Conservation (phyloP, 441 rosid species). For the Aquilaria agallochum region DNA sequence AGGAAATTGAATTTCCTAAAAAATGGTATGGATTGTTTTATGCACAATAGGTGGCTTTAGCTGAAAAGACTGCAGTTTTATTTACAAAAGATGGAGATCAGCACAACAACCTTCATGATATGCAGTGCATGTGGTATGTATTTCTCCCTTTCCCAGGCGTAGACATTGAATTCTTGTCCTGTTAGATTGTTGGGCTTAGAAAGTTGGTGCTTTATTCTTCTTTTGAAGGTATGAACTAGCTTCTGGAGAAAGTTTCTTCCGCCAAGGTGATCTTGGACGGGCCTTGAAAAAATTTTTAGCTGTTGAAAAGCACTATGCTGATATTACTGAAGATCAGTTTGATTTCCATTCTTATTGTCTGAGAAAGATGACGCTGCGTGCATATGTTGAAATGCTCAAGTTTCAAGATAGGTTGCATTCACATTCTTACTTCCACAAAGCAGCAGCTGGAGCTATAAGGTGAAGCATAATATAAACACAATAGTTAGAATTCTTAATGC, state of each 20-base stretch:
- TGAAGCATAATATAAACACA: conserved; percentile 16
- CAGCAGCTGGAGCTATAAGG: conserved; percentile 98
- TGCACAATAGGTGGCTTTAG: conserved; percentile 65
- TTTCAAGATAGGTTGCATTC: conserved; percentile 98
- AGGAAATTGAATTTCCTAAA: conserved; percentile 8
- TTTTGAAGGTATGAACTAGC: conserved; percentile 96
- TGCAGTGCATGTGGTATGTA: conserved; percentile 99
- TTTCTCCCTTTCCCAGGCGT: conserved; percentile 16
- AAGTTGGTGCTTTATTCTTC: conserved; percentile 6
- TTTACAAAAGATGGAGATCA: conserved; percentile 99
- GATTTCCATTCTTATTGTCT: conserved; percentile 99
- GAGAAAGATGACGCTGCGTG: conserved; percentile 96
- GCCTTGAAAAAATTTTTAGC: conserved; percentile 93
- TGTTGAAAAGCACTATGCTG: conserved; percentile 99
- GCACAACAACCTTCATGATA: conserved; percentile 98
- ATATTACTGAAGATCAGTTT: conserved; percentile 97
- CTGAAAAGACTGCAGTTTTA: conserved; percentile 94
- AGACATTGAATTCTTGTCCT: not conserved
- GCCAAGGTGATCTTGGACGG: conserved; percentile 97
- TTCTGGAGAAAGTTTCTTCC: conserved; percentile 97
- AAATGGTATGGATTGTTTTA: conserved; percentile 12
- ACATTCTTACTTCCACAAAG: conserved; percentile 92
- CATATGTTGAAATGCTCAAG: conserved; percentile 98
- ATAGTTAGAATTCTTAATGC: no score
- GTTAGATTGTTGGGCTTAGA: no score